Evolutionary conservation across 2,329 filamentous ascomycete species (phyloP).

Genomic region (Phaeosphaeria sp.): DNA sequence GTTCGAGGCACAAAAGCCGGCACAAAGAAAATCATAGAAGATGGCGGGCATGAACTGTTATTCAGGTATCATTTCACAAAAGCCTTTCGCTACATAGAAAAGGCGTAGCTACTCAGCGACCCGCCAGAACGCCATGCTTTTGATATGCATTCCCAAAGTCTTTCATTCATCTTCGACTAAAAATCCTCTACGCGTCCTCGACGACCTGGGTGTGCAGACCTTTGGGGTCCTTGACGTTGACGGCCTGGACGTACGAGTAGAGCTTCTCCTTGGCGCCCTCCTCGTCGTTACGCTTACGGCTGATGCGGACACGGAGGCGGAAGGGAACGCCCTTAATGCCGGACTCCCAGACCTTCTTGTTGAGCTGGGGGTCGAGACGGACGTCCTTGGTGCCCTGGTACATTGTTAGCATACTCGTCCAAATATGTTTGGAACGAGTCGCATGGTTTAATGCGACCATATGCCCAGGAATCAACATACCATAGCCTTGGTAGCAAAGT

Average conservation of each 20-base stretch:
- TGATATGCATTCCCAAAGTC: constrained; percentile 36
- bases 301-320: constrained; percentile 97
- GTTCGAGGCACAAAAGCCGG: background rate
- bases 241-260: constrained; percentile 99
- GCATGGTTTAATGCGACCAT: background rate
- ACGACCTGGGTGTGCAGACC: constrained; percentile 93
- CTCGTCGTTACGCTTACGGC: constrained; percentile 99
- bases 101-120: constrained; percentile 42
- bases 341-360: constrained; percentile 99
- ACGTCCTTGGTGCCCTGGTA: constrained; percentile 91
- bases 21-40: background rate
- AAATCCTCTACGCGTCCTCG: constrained; percentile 63
- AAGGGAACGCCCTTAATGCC: constrained; percentile 99
- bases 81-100: constrained; percentile 40
- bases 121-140: constrained; percentile 46
- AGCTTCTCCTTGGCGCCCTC: constrained; percentile 99
- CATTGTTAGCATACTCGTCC: constrained; percentile 19
- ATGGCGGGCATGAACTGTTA: constrained; percentile 44
- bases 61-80: constrained; percentile 45
- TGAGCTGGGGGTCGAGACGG: constrained; percentile 96
- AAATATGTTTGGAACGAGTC: too few species aligned
- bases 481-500: constrained; percentile 93
- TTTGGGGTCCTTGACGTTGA: constrained; percentile 99
- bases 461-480: constrained; percentile 65
- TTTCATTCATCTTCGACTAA: constrained; percentile 13